A percentile compares a stretch with the other conserved stretches of the same genome.
Conservation (phyloP, 345 rosid species). For the Heritiera fomes region DNA sequence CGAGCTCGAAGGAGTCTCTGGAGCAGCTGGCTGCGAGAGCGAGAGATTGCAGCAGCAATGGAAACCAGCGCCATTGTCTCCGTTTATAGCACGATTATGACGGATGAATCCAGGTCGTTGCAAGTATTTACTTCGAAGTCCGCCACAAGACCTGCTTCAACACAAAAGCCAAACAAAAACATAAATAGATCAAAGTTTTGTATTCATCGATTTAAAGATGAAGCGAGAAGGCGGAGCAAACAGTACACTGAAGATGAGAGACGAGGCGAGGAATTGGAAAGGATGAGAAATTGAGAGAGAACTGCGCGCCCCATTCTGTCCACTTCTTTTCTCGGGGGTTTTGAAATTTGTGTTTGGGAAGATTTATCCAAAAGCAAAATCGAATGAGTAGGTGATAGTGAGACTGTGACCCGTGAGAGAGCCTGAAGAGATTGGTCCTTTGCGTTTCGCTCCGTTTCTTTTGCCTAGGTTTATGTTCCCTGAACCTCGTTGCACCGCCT, state of each 20-base stretch:
- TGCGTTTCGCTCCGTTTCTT: not conserved
- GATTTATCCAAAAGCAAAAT: not conserved
- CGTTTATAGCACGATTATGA: not conserved
- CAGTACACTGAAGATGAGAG: slow-evolving; percentile 45
- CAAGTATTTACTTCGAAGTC: slow-evolving; percentile 27
- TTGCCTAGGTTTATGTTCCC: too few species aligned
- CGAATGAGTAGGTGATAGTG: too few species aligned
- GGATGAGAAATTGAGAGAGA: slow-evolving; percentile 44
- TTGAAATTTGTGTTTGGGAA: not conserved
- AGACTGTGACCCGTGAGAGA: too few species aligned
- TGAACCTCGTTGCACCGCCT: too few species aligned
- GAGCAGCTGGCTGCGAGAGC: slow-evolving; percentile 34
- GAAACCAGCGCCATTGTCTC: slow-evolving; percentile 21
- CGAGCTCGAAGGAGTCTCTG: slow-evolving; percentile 37
- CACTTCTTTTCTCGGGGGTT: not conserved
- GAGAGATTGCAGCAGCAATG: slow-evolving; percentile 52
- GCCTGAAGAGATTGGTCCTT: not conserved
- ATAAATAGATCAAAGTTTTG: not conserved
- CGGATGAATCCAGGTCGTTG: slow-evolving; percentile 13
- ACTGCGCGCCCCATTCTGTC: slow-evolving; percentile 44
- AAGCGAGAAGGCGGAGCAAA: slow-evolving; percentile 6
- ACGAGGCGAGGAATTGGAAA: slow-evolving; percentile 45
- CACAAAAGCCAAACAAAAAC: not conserved
- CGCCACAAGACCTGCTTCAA: slow-evolving; percentile 34
- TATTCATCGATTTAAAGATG: not conserved